Base-by-base conservation (phyloP, 202 grass and related monocot species). In the Musa balbisiana region DNA sequence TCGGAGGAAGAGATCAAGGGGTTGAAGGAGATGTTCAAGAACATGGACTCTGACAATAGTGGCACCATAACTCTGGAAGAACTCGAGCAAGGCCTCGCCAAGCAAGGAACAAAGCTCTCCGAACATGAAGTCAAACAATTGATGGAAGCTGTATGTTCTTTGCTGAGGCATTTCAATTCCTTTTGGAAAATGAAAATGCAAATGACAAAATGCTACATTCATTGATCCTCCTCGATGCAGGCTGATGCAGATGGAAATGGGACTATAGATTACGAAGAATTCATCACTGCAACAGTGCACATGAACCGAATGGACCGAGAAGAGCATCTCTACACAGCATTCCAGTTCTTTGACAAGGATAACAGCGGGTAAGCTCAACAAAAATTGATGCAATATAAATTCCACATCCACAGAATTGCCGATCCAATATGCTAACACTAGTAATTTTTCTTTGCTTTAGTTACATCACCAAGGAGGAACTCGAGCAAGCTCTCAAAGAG, bases 291-390 rank as follows among this genome's bases (percentile, higher is more conserved):
- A 69, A 96, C 92, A 53, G 87, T 96, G 87, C 89, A 96, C 78
- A 89, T 96, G 89, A 96, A 96, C 80, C 78, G 89, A 74, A 92
- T 87, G 92, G 92, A 91, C 84, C 70, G 88, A 77, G 92, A 96
- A 26, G 92, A 91, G 78, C 92, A 96, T 67, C 82, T 96, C 2
- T 96, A 96, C 72, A 84, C 87, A 12, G 89, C 89, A n/a, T 92
- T 96, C 68, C 89, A 96, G 80, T 96, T 89, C 78, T 96, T 96
- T 49, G 92, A 92, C 85, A 96, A 96, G 86, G 92, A 96, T 76
- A 87, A 87, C 20, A 96, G 92, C 71, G 92, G 92, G 91, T 90
- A 83, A 80, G 51, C 55, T 20, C 55, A 64, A 21, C 1, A 53
- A 22, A 22, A 55, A 52, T 55, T 19, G 20, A 55, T 26, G 23